Evolutionary conservation across 2,329 filamentous ascomycete genomes (phyloP), one percentile per base, ranked within the genome.

Genomic region (Colletotrichum brevisporum): DNA sequence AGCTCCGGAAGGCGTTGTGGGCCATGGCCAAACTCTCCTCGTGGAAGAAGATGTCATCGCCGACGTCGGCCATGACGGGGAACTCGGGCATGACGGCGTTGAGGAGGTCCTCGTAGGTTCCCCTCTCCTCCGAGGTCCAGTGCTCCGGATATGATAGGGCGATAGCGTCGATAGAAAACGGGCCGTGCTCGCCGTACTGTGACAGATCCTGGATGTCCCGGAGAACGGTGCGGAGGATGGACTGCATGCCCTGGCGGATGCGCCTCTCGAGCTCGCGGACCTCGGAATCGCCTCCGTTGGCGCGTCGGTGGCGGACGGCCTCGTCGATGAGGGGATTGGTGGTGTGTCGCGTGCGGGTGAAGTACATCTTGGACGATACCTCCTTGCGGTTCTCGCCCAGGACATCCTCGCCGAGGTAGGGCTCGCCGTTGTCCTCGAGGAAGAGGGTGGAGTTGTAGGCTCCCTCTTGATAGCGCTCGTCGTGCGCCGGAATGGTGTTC

Each of bases 401-500:
- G 6, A 36, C 12, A 12, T 13, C 21, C 18, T 55, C 53, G 6
- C 53, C 53, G 3, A 6, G 8, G 6, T 43, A 55, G 8, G 21
- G 15, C 3, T 39, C n/a, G 16, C 27, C 53, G 10, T 55, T 21
- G 12, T 31, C 53, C n/a, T 55, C 53, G 15, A 43, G 18, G 36
- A 39, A 55, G 13, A 55, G 53, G 5, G 53, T 41, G 5, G 31
- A 18, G 12, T 26, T 55, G 53, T 39, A 55, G 1, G 53, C 53
- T 43, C 53, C 53, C n/a, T 55, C 41, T 12, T 55, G 53, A 31
- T 55, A 55, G 2, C 31, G 53, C 31, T 55, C 53, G 21, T 55
- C 53, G 31, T 55, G 27, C 16, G 15, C 27, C 1, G 53, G 53
- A 21, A 41, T 21, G 12, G 53, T 41, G 16, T 16, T 21, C 2